These are phyloP conservation scores for Arthrobotrys conoides DNA, from an alignment of 2,329 filamentous ascomycete genomes.

Conservation along the genomic window DNA sequence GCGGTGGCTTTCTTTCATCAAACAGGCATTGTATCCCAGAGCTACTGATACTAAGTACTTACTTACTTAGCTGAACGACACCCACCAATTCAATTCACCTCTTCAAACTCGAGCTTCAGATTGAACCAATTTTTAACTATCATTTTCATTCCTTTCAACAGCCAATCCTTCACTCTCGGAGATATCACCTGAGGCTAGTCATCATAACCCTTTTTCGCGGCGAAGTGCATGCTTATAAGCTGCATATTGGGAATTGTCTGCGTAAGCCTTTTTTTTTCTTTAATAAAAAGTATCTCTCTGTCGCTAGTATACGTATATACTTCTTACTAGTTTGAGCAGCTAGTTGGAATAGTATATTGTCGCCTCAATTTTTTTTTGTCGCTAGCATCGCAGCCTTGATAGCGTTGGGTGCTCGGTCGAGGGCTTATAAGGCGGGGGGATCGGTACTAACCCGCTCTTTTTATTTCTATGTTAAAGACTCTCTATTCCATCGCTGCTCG, in stretches of 20 bases:
- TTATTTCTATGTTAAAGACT: conserved; percentile 14
- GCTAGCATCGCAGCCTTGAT: not conserved
- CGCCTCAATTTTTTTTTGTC: not conserved
- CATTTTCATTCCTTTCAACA: not conserved
- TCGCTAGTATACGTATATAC: not conserved
- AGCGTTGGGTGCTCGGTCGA: not conserved
- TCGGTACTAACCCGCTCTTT: conserved; percentile 2
- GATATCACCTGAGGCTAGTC: not conserved
- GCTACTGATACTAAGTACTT: too few relatives aligned
- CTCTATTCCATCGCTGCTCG: conserved; percentile 16
- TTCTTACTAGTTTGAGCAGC: not conserved
- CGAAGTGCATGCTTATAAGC: conserved; percentile 1
- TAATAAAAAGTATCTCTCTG: not conserved
- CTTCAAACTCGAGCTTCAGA: not conserved
- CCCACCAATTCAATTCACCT: not conserved
- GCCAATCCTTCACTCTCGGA: not conserved
- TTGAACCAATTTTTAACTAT: not conserved
- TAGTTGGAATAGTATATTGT: not conserved
- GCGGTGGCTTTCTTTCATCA: conserved; percentile 30
- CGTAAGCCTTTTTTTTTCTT: not conserved
- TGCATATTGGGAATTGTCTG: not conserved
- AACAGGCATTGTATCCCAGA: not conserved
- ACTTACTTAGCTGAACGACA: too few relatives aligned
- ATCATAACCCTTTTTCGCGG: not conserved
- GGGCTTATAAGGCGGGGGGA: conserved; percentile 1